Percentiles rank a stretch among this genome's conserved stretches.
These are phyloP conservation scores for Phytophthora ohioensis DNA, from an alignment of 352 stramenopile species.

Conservation along the genomic window DNA sequence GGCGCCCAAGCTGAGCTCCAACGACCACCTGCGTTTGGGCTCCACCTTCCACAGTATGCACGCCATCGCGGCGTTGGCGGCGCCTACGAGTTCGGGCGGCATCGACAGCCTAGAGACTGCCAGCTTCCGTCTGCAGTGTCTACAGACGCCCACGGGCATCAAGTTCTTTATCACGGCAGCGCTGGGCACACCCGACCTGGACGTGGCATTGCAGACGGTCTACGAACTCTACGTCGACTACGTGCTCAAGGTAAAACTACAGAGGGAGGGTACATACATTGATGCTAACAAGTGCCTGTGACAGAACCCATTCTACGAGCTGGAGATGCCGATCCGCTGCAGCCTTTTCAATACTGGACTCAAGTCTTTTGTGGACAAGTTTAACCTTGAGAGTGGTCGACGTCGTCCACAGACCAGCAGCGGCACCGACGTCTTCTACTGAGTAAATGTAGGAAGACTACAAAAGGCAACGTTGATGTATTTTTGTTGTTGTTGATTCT, in stretches of 20 bases:
- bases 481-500: constrained; percentile 8
- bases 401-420: constrained; percentile 61
- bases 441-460: not conserved
- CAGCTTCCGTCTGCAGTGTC: constrained; percentile 93
- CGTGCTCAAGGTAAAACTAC: constrained; percentile 89
- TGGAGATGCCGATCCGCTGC: constrained; percentile 96
- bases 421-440: constrained; percentile 45
- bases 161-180: constrained; percentile 96
- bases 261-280: not conserved
- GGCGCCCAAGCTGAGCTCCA: constrained; percentile 89
- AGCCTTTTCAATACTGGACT: constrained; percentile 92
- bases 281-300: not conserved
- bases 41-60: constrained; percentile 96
- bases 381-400: constrained; percentile 72
- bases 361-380: constrained; percentile 90
- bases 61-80: constrained; percentile 89
- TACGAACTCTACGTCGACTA: constrained; percentile 97
- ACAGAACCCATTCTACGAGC: constrained; percentile 95
- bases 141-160: constrained; percentile 92
- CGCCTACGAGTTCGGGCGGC: constrained; percentile 83
- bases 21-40: constrained; percentile 93
- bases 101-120: constrained; percentile 94
- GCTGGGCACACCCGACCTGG: constrained; percentile 84
- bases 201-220: constrained; percentile 85
- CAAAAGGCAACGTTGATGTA: constrained; percentile 8